A percentile compares a stretch with the other conserved stretches of the same genome.
Evolutionary conservation across 2,329 filamentous ascomycete species (phyloP).

Genomic region (Aspergillus terreus): DNA sequence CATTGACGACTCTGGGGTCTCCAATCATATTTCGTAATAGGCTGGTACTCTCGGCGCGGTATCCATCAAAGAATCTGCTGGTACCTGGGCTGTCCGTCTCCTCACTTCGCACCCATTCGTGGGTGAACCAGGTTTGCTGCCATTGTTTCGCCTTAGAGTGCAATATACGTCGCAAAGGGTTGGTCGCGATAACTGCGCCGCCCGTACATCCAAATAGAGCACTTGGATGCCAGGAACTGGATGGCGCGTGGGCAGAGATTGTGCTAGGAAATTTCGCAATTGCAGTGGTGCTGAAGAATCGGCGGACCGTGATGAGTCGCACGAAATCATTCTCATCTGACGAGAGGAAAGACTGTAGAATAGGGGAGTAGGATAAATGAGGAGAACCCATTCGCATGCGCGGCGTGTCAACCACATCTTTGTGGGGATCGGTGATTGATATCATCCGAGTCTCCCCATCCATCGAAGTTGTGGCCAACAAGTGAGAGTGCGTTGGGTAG

Average conservation of each 20-base stretch:
- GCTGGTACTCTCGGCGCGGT: conserved; percentile 36
- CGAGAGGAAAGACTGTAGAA: conserved; percentile 51
- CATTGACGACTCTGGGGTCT: conserved; percentile 30
- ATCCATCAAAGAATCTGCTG: conserved; percentile 44
- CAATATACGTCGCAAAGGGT: conserved; percentile 50
- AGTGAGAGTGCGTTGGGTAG: conserved; percentile 52
- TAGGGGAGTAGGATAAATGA: conserved; percentile 53
- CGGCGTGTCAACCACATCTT: conserved; percentile 43
- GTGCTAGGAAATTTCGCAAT: conserved; percentile 45
- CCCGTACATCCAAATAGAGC: conserved; percentile 51
- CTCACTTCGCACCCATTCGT: conserved; percentile 49
- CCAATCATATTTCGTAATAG: conserved; percentile 27
- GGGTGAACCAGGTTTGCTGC: conserved; percentile 56
- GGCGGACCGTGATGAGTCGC: conserved; percentile 47
- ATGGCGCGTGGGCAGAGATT: conserved; percentile 31
- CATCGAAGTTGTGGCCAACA: conserved; percentile 51
- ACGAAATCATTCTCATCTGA: conserved; percentile 54
- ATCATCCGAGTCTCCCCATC: conserved; percentile 54
- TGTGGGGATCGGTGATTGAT: conserved; percentile 48
- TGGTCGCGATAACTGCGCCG: conserved; percentile 50
- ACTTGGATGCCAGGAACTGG: conserved; percentile 49
- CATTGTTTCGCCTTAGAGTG: conserved; percentile 50
- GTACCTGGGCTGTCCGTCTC: conserved; percentile 27
- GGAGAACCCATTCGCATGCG: conserved; percentile 50
- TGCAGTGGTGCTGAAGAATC: conserved; percentile 50